These are phyloP conservation scores for Neurospora sp. DNA, from an alignment of 495 filamentous ascomycete genomes.

Conservation along the genomic window DNA sequence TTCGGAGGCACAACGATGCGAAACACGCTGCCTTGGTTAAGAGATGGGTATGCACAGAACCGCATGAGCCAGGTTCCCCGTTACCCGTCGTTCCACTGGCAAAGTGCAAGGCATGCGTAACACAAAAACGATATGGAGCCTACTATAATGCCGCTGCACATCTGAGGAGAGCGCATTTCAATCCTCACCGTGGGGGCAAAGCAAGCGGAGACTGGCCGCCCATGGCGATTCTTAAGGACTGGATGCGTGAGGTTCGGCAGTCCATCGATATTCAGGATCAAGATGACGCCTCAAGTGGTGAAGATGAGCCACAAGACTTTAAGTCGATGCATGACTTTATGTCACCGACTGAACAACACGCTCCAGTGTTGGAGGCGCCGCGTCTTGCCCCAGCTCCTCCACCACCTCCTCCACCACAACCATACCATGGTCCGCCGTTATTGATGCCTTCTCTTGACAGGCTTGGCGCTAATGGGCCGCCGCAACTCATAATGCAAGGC, in stretches of 20 bases:
- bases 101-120: constrained; percentile 82
- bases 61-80: constrained; percentile 28
- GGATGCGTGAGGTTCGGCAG: constrained; percentile 67
- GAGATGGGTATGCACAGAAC: constrained; percentile 64
- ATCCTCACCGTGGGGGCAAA: constrained; percentile 67
- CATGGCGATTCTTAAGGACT: constrained; percentile 76
- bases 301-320: constrained; percentile 32
- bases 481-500: constrained; percentile 16
- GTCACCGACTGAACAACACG: constrained; percentile 25
- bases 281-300: constrained; percentile 36
- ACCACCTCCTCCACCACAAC: constrained; percentile 43
- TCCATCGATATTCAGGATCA: constrained; percentile 37
- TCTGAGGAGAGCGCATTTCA: constrained; percentile 81
- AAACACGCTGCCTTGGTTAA: constrained; percentile 65
- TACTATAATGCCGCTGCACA: constrained; percentile 97
- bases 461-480: constrained; percentile 7
- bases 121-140: constrained; percentile 74
- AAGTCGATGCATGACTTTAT: constrained; percentile 30
- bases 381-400: constrained; percentile 34
- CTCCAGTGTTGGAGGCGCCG: constrained; percentile 29
- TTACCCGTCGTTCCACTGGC: constrained; percentile 58
- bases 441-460: constrained; percentile 20
- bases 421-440: constrained; percentile 12
- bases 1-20: constrained; percentile 75
- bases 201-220: constrained; percentile 76